Conservation (phyloP, 805 yeast species). For the Wickerhamiella azyma region DNA sequence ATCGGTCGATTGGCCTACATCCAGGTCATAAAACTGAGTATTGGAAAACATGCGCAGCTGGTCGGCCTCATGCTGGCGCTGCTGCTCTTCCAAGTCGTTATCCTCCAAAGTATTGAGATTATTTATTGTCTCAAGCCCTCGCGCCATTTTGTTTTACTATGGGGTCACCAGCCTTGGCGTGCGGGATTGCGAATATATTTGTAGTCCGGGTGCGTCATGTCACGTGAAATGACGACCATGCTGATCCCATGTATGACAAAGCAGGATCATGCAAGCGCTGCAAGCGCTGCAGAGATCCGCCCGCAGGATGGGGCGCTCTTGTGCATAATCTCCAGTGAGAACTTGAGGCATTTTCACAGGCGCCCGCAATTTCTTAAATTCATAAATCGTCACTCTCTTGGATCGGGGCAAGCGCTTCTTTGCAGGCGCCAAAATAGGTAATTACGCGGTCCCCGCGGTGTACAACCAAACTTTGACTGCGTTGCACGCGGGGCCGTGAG, state of each 20-base stretch:
- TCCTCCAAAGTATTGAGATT: slow-evolving; percentile 5
- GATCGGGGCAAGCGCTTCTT: not conserved
- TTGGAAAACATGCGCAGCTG: slow-evolving; percentile 29
- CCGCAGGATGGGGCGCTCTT: too few species aligned
- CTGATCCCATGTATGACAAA: not conserved
- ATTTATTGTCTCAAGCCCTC: not conserved
- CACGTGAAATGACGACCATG: not conserved
- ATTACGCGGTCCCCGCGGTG: not conserved
- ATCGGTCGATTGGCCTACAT: slow-evolving; percentile 31
- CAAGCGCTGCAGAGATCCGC: too few species aligned
- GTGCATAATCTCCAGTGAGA: too few species aligned
- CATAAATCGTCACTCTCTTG: not conserved
- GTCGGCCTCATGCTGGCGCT: slow-evolving; percentile 24
- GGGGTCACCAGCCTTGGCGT: too few species aligned
- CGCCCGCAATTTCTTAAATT: not conserved
- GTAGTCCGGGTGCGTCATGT: not conserved
- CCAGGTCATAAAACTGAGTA: slow-evolving; percentile 33
- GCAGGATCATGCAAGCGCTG: too few species aligned
- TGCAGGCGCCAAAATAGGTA: not conserved
- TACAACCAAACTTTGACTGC: not conserved
- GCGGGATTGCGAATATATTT: not conserved
- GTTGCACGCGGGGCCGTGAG: not conserved
- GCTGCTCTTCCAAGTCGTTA: slow-evolving; percentile 11
- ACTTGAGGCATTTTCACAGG: too few species aligned
- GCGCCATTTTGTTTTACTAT: not conserved